Evolutionary conservation across 208 protist genomes (phyloP).

Genomic region (Acanthamoeba quina): DNA sequence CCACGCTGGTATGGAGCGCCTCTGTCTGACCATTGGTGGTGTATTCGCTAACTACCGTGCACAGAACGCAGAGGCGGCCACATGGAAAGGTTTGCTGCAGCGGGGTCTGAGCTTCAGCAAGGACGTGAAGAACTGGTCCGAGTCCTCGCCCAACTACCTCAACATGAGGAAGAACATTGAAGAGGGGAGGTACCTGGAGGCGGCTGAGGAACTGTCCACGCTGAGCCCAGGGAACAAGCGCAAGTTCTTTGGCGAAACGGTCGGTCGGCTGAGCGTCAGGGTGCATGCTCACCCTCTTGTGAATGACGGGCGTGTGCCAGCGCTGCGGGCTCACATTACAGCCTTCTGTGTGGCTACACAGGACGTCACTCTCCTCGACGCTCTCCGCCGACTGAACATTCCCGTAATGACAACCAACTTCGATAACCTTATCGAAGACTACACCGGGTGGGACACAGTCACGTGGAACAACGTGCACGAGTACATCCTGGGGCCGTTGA

Average conservation of each 20-base stretch:
- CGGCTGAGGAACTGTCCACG: neutral
- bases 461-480: slow-evolving; percentile 57
- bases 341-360: neutral
- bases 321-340: neutral
- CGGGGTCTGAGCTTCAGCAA: slow-evolving; percentile 4
- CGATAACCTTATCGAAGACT: slow-evolving; percentile 37
- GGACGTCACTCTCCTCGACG: neutral
- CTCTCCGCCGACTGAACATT: neutral
- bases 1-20: too few species aligned
- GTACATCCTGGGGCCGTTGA: slow-evolving; percentile 43
- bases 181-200: neutral
- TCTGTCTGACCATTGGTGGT: too few species aligned
- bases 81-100: slow-evolving; percentile 40
- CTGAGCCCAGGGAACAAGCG: slow-evolving; percentile 34
- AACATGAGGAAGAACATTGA: neutral
- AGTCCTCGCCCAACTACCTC: neutral
- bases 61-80: neutral
- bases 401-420: slow-evolving; percentile 62
- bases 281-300: neutral
- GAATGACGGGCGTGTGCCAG: too few species aligned
- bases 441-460: slow-evolving; percentile 38
- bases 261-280: neutral
- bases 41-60: neutral
- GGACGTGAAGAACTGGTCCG: neutral
- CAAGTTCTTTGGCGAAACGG: slow-evolving; percentile 42